Conservation (phyloP, 495 filamentous ascomycete genomes). For the Bacidia gigantensis region DNA sequence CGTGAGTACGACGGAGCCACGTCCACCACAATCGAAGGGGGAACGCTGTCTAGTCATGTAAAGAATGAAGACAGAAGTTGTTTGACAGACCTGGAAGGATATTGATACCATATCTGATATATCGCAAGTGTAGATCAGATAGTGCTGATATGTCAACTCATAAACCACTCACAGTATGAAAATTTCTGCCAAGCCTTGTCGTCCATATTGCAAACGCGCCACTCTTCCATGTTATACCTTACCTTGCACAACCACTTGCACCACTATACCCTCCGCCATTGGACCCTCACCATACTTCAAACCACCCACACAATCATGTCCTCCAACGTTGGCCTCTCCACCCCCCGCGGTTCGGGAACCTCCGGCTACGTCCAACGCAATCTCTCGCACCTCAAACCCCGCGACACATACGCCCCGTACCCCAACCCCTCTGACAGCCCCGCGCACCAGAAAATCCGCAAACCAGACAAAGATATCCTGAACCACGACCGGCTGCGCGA, state of each 20-base stretch:
- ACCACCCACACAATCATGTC: slow-evolving; percentile 49
- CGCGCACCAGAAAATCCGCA: slow-evolving; percentile 51
- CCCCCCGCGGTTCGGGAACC: slow-evolving; percentile 87
- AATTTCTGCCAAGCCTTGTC: no score
- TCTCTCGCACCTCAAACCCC: slow-evolving; percentile 70
- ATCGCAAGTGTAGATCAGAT: no score
- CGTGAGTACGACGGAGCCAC: no score
- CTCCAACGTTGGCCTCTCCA: slow-evolving; percentile 93
- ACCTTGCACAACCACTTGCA: no score
- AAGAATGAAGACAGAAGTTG: no score
- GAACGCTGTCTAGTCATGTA: no score
- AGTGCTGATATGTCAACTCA: no score
- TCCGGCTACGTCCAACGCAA: slow-evolving; percentile 97
- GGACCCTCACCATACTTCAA: background rate
- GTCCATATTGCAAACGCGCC: background rate
- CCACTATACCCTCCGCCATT: no score
- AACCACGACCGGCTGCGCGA: slow-evolving; percentile 83
- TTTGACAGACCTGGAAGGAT: no score
- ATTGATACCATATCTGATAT: no score
- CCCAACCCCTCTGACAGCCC: slow-evolving; percentile 47
- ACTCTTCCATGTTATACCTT: background rate
- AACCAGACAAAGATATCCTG: slow-evolving; percentile 82
- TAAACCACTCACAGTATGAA: no score
- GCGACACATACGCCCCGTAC: slow-evolving; percentile 44
- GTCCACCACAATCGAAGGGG: no score